These are phyloP conservation scores for Phytophthora pseudosyringae DNA, from an alignment of 352 stramenopile genomes.

Conservation along the genomic window DNA sequence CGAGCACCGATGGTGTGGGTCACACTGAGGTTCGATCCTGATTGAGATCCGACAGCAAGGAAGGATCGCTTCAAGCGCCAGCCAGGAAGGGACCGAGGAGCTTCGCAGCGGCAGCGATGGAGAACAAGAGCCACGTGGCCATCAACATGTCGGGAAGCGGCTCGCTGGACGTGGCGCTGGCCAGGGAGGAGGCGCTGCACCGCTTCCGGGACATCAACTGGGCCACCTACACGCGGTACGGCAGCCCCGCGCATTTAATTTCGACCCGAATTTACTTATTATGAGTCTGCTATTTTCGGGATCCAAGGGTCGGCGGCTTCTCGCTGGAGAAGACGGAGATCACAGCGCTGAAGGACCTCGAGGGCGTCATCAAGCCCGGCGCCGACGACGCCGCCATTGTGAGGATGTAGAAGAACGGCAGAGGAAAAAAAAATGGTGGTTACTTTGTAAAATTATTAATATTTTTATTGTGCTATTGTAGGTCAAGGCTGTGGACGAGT, in stretches of 20 bases:
- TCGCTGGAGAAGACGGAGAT: conserved; percentile 90
- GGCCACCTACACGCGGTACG: conserved; percentile 87
- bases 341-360: conserved; percentile 82
- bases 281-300: conserved; percentile 1
- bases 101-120: conserved; percentile 38
- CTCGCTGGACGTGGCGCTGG: conserved; percentile 74
- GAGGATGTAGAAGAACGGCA: conserved; percentile 8
- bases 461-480: conserved; percentile 34
- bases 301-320: conserved; percentile 68
- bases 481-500: conserved; percentile 77
- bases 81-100: neutral
- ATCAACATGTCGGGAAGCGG: conserved; percentile 69
- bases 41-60: conserved; percentile 18
- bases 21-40: conserved; percentile 14
- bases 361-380: conserved; percentile 75
- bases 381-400: conserved; percentile 60
- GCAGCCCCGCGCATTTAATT: neutral
- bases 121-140: conserved; percentile 67
- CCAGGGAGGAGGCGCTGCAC: conserved; percentile 83
- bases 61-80: conserved; percentile 42
- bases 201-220: conserved; percentile 92
- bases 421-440: neutral
- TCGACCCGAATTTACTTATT: conserved; percentile 9
- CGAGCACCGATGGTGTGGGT: neutral
- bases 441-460: neutral